Evolutionary conservation across 106 monocot genomes (phyloP).

Genomic region (Vanilla planifolia): DNA sequence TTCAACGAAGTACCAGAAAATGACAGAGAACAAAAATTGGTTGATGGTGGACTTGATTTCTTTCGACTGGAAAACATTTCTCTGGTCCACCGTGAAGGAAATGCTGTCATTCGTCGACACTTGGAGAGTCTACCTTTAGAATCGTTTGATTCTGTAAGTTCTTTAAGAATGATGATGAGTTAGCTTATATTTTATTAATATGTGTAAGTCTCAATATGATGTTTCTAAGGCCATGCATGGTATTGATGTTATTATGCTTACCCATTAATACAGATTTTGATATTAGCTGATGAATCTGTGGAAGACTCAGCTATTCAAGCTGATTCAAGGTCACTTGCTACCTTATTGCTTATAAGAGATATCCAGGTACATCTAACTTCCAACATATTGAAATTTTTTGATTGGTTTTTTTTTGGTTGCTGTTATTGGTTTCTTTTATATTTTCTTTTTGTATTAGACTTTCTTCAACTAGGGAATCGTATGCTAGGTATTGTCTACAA

Average conservation of each 20-base stretch:
- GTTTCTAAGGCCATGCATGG: too few species aligned
- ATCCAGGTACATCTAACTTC: constrained; percentile 40
- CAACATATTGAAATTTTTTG: neutral
- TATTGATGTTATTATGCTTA: neutral
- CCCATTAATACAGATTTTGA: constrained; percentile 39
- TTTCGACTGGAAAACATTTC: constrained; percentile 40
- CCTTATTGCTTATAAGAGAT: constrained; percentile 64
- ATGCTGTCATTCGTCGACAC: constrained; percentile 61
- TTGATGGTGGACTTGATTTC: constrained; percentile 52
- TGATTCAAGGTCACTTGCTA: constrained; percentile 73
- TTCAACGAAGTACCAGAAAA: constrained; percentile 70
- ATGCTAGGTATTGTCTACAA: too few species aligned
- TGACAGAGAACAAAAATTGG: constrained; percentile 51
- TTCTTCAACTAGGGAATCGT: too few species aligned
- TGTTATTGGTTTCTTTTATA: too few species aligned
- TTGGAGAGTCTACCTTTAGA: constrained; percentile 61
- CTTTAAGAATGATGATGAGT: neutral
- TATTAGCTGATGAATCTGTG: constrained; percentile 73
- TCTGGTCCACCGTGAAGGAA: constrained; percentile 56
- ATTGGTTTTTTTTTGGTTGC: neutral
- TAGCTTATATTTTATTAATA: neutral
- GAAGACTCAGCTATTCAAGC: constrained; percentile 78
- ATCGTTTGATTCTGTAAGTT: constrained; percentile 63
- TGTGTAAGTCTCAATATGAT: neutral
- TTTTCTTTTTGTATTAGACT: too few species aligned